Evolutionary conservation across 352 stramenopile species (phyloP).

Genomic region (Phytophthora niederhauseri): DNA sequence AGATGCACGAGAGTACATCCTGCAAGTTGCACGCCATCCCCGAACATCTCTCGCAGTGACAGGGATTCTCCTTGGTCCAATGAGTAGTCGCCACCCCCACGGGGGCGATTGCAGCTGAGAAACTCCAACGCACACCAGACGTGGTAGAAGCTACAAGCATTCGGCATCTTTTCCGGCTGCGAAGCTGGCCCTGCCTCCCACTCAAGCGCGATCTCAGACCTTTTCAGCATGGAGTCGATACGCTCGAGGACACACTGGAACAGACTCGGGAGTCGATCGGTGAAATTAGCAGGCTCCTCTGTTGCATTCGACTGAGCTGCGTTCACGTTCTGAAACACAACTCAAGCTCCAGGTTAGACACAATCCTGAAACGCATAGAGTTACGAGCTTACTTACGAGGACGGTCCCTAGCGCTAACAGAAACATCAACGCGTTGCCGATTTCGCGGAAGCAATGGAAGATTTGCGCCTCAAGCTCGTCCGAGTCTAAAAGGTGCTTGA

Average conservation of each 20-base stretch:
- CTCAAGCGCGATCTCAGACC: conserved; percentile 39
- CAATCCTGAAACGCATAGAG: neutral
- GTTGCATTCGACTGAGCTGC: conserved; percentile 15
- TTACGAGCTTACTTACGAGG: conserved; percentile 29
- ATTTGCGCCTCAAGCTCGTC: conserved; percentile 82
- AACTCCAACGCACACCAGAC: conserved; percentile 76
- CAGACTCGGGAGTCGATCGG: conserved; percentile 15
- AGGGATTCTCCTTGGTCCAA: conserved; percentile 10
- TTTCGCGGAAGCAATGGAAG: conserved; percentile 80
- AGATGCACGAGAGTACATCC: conserved; percentile 65
- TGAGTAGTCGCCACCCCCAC: conserved; percentile 2
- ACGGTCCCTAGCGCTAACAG: conserved; percentile 49
- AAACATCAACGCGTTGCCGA: conserved; percentile 80
- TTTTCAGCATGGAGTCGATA: conserved; percentile 39
- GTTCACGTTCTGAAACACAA: conserved; percentile 14
- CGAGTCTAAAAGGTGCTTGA: conserved; percentile 79
- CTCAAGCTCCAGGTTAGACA: neutral
- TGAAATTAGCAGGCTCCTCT: neutral
- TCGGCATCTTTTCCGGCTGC: conserved; percentile 52
- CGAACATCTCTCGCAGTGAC: conserved; percentile 47
- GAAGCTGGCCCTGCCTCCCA: conserved; percentile 45
- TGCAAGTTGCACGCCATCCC: conserved; percentile 66
- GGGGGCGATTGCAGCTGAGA: conserved; percentile 46
- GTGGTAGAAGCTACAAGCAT: conserved; percentile 58
- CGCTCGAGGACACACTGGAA: conserved; percentile 32